Evolutionary conservation across 768 basidiomycete species (phyloP).

Genomic region (Pleurotus citrinopileatus): DNA sequence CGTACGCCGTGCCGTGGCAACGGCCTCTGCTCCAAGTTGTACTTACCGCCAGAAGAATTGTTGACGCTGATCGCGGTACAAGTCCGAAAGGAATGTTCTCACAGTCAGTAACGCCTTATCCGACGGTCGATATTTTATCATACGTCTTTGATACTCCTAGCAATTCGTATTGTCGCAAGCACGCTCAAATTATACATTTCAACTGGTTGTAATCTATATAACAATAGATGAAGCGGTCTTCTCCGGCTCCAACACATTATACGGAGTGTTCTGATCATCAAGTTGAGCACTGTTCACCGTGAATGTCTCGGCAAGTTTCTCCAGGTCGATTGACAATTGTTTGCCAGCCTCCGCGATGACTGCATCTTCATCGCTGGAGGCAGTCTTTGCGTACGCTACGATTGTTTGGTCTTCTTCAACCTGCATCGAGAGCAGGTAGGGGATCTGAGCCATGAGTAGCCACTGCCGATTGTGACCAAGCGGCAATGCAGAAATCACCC

Average conservation of each 20-base stretch:
- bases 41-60: too few relatives aligned
- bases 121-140: too few relatives aligned
- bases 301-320: constrained; percentile 14
- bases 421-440: constrained; percentile 24
- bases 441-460: constrained; percentile 26
- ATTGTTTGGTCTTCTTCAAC: constrained; percentile 22
- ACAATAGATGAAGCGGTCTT: constrained; percentile 24
- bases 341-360: constrained; percentile 19
- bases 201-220: too few relatives aligned
- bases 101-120: too few relatives aligned
- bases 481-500: constrained; percentile 22
- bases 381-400: constrained; percentile 19
- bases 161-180: too few relatives aligned
- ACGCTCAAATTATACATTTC: too few relatives aligned
- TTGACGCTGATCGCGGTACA: too few relatives aligned
- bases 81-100: too few relatives aligned
- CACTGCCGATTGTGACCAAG: constrained; percentile 19
- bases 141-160: too few relatives aligned
- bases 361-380: constrained; percentile 1
- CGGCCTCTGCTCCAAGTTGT: too few relatives aligned
- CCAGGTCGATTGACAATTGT: constrained; percentile 21
- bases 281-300: constrained; percentile 18
- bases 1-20: too few relatives aligned
- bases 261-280: constrained; percentile 27
- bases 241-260: constrained; percentile 24